Conservation (phyloP, 257 asterid species). For the Solanum chiquidenum region DNA sequence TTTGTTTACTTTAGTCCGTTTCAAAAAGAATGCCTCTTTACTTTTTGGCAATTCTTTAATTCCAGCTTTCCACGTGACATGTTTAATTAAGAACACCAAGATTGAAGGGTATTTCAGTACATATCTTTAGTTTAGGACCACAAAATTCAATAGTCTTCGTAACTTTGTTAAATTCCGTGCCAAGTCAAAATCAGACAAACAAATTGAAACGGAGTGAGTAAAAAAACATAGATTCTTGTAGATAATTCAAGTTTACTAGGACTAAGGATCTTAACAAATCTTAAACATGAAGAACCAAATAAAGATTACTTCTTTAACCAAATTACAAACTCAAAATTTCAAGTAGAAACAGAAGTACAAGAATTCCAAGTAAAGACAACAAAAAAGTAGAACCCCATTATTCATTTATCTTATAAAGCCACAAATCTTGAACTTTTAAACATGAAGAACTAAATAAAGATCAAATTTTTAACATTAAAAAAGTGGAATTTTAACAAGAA, state of each 20-base stretch:
- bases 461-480: background rate
- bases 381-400: background rate
- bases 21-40: background rate
- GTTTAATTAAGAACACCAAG: background rate
- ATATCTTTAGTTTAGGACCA: background rate
- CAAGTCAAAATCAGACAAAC: background rate
- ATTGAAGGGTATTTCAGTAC: background rate
- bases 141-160: background rate
- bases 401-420: background rate
- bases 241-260: background rate
- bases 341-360: background rate
- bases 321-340: background rate
- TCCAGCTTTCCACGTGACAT: background rate
- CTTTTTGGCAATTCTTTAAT: background rate
- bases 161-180: background rate
- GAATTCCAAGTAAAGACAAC: background rate
- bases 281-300: background rate
- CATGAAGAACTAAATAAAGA: background rate
- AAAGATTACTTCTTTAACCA: background rate
- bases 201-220: background rate
- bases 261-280: background rate
- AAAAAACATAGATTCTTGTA: background rate
- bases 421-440: background rate
- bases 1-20: too few relatives aligned
- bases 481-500: background rate